A percentile compares a stretch with the other conserved stretches of the same genome.
Evolutionary conservation across 257 asterid species (phyloP).

Genomic region (Echium plantagineum): DNA sequence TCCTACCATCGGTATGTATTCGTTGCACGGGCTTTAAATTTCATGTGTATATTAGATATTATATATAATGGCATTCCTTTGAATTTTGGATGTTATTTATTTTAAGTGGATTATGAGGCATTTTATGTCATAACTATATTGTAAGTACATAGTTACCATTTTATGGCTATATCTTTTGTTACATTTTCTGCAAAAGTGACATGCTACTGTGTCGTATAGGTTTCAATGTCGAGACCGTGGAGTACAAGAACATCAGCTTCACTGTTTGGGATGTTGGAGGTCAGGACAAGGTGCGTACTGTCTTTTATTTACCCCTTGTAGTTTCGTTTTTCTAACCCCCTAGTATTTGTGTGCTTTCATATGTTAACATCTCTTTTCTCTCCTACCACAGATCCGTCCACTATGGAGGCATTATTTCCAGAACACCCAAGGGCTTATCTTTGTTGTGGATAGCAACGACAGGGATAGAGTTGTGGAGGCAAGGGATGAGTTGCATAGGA

Average conservation of each 20-base stretch:
- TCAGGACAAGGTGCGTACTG: slow-evolving; percentile 20
- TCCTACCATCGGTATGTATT: slow-evolving; percentile 20
- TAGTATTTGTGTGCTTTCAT: neutral
- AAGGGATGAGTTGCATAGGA: slow-evolving; percentile 26
- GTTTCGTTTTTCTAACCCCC: neutral
- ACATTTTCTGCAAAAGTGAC: neutral
- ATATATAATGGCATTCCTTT: too few species aligned
- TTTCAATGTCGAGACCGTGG: slow-evolving; percentile 26
- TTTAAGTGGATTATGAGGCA: too few species aligned
- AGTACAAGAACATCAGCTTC: slow-evolving; percentile 27
- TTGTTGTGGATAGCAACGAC: slow-evolving; percentile 30
- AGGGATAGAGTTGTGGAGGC: slow-evolving; percentile 28
- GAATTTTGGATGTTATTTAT: too few species aligned
- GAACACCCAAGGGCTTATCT: slow-evolving; percentile 28
- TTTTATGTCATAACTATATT: too few species aligned
- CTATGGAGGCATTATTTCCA: slow-evolving; percentile 34
- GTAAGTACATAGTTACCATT: too few species aligned
- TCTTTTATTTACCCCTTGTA: neutral
- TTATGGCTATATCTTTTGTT: too few species aligned
- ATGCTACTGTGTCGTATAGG: slow-evolving; percentile 7
- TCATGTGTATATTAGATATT: neutral
- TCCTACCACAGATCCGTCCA: slow-evolving; percentile 20
- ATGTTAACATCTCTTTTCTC: neutral
- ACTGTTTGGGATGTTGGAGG: slow-evolving; percentile 31
- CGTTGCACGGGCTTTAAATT: neutral